Evolutionary conservation across 1,139 yeast genomes (phyloP).

Genomic region (Yamadazyma kanchanaburiensis): DNA sequence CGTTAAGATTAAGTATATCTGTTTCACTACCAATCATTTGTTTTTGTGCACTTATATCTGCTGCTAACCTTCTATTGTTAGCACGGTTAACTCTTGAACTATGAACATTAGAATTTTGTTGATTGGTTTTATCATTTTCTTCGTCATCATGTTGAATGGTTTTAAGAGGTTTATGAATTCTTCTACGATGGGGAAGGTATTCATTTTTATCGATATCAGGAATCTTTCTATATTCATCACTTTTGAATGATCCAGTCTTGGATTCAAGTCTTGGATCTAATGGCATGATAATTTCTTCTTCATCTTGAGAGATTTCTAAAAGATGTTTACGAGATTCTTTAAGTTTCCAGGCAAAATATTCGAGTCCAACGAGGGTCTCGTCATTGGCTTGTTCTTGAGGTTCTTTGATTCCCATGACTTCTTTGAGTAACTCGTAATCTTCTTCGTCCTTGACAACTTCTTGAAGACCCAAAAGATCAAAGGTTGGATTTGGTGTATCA

Average conservation of each 20-base stretch:
- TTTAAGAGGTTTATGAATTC: constrained; percentile 51
- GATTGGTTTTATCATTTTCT: constrained; percentile 31
- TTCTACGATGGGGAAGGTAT: constrained; percentile 74
- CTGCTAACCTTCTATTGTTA: constrained; percentile 84
- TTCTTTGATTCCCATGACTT: constrained; percentile 31
- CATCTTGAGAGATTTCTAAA: constrained; percentile 22
- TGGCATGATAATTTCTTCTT: constrained; percentile 18
- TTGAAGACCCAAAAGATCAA: constrained; percentile 54
- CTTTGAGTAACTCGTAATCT: constrained; percentile 55
- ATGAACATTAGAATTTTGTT: constrained; percentile 27
- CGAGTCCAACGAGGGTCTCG: no score
- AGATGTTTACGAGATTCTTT: constrained; percentile 26
- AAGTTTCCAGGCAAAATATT: constrained; percentile 70
- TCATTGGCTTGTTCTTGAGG: constrained; percentile 30
- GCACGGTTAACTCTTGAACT: constrained; percentile 88
- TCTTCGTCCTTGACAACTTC: constrained; percentile 66
- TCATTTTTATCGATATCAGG: constrained; percentile 70
- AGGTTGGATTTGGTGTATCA: constrained; percentile 31
- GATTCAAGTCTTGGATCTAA: constrained; percentile 41
- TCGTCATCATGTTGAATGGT: constrained; percentile 59
- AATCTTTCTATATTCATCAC: constrained; percentile 73
- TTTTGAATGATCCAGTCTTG: constrained; percentile 60
- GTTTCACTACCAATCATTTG: constrained; percentile 79
- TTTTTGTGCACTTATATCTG: constrained; percentile 81
- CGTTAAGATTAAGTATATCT: constrained; percentile 71